Base-by-base conservation (phyloP, 106 monocot species). In the Phalaenopsis equestris region DNA sequence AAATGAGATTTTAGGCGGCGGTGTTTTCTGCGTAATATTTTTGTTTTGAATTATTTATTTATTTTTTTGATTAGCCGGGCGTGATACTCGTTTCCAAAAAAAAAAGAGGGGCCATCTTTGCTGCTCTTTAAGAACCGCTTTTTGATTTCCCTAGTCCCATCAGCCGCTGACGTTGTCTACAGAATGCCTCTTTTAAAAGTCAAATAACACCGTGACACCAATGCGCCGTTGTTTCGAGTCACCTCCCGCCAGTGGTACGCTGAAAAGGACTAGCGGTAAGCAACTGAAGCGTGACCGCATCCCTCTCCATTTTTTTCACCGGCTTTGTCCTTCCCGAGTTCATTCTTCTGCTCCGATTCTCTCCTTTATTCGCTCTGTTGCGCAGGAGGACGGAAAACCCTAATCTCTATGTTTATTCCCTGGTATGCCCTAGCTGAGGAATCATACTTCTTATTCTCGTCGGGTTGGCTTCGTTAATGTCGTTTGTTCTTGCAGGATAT, bases 401-500 rank as follows among this genome's bases (percentile, higher is more conserved):
- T 37, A 78, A 56, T 47, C 77, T 78, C 39, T 75, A 75, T 83
- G 76, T 68, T 82, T 68, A 19, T 49, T 78, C 7, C 42, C 70
- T 5, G 56, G 77, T 70, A 83, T 77, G 78, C 72, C 78, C 77
- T 55, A 78, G 36, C 72, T 55, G 70, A n/a, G 45, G 73, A 81
- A 37, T 30, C 11, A 39, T 36, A 57, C 0, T 41, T 17, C 30
- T 37, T 67, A 67, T 68, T 12, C 5, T 68, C 43, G 8, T 24
- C 80, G 72, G 36, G 24, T 75, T 39, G 8, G 37, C 41, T 10
- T 37, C 4, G 36, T 41, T 18, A 49, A 77, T 70, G 82, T 2
- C 30, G 52, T 68, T 55, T 39, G 21, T 68, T 72, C 83, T 78
- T 41, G 78, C 56, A 55, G 77, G 49, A 6, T 21, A 81, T 57